Conservation (phyloP, 306 rosid species). For the Fragaria vesca region DNA sequence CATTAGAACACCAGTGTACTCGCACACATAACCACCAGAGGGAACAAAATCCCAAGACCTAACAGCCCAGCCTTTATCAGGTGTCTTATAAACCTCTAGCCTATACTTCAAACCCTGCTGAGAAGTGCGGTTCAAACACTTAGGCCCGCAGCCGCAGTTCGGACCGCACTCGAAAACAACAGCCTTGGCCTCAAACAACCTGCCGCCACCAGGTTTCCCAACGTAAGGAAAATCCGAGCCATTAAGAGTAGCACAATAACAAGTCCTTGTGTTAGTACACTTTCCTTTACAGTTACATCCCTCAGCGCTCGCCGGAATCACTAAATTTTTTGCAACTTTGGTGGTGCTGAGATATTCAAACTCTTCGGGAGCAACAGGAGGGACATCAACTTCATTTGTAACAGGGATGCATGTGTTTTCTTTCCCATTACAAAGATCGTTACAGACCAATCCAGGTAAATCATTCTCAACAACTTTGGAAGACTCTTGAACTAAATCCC, state of each 20-base stretch:
- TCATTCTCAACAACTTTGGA: slow-evolving; percentile 12
- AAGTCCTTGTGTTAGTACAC: slow-evolving; percentile 18
- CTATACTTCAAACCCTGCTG: slow-evolving; percentile 26
- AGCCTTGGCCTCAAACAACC: slow-evolving; percentile 22
- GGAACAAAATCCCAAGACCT: slow-evolving; percentile 31
- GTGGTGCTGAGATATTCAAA: slow-evolving; percentile 16
- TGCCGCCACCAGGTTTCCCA: slow-evolving; percentile 24
- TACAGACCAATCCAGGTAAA: slow-evolving; percentile 25
- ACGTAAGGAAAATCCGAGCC: slow-evolving; percentile 28
- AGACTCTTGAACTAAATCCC: background rate
- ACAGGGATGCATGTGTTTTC: slow-evolving; percentile 20
- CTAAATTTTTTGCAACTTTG: background rate
- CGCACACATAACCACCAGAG: slow-evolving; percentile 27
- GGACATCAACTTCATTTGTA: slow-evolving; percentile 23
- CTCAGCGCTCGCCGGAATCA: slow-evolving; percentile 13
- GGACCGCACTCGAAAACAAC: slow-evolving; percentile 36
- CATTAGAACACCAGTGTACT: slow-evolving; percentile 25
- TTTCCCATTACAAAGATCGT: slow-evolving; percentile 25
- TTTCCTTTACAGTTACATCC: slow-evolving; percentile 28
- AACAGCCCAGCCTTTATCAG: slow-evolving; percentile 30
- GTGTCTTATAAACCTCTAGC: slow-evolving; percentile 28
- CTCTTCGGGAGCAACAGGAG: slow-evolving; percentile 15
- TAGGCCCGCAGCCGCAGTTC: slow-evolving; percentile 26
- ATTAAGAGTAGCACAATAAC: slow-evolving; percentile 28
- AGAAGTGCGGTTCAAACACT: slow-evolving; percentile 25